Evolutionary conservation across 108 stramenopile genomes (phyloP).

Genomic region (Cyclotella atomus): DNA sequence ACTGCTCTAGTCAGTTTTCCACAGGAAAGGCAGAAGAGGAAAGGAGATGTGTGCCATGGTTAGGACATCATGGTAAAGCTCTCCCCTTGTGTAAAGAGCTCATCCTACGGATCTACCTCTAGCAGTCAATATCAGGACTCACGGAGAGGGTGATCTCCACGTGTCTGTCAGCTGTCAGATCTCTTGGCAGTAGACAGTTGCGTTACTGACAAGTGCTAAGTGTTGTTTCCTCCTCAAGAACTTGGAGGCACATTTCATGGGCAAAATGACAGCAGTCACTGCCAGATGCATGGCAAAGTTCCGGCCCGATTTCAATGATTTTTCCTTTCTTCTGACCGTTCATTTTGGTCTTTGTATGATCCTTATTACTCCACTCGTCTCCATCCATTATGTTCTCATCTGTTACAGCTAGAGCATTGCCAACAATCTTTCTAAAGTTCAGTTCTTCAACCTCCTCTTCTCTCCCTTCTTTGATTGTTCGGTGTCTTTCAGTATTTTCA

Average conservation of each 20-base stretch:
- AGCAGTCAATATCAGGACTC: too few relatives aligned
- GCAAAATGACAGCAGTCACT: slow-evolving; percentile 39
- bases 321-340: slow-evolving; percentile 2
- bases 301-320: slow-evolving; percentile 10
- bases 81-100: too few relatives aligned
- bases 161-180: too few relatives aligned
- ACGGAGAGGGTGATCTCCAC: too few relatives aligned
- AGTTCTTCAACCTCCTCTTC: slow-evolving; percentile 19
- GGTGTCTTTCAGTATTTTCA: slow-evolving; percentile 20
- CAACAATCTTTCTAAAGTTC: slow-evolving; percentile 11
- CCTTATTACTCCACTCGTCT: slow-evolving; percentile 1
- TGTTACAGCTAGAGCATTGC: not conserved
- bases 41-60: too few relatives aligned
- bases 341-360: not conserved
- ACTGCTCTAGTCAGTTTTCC: too few relatives aligned
- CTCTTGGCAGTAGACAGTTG: too few relatives aligned
- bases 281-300: slow-evolving; percentile 28
- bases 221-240: slow-evolving; percentile 7
- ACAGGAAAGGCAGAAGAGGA: too few relatives aligned
- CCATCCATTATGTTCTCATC: slow-evolving; percentile 32
- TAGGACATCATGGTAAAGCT: too few relatives aligned
- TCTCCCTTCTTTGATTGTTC: not conserved
- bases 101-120: too few relatives aligned
- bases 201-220: too few relatives aligned
- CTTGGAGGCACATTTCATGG: slow-evolving; percentile 35